A percentile compares a stretch with the other conserved stretches of the same genome.
Evolutionary conservation across 768 basidiomycete genomes (phyloP).

Genomic region (Tylopilus plumbeoviolaceoides): DNA sequence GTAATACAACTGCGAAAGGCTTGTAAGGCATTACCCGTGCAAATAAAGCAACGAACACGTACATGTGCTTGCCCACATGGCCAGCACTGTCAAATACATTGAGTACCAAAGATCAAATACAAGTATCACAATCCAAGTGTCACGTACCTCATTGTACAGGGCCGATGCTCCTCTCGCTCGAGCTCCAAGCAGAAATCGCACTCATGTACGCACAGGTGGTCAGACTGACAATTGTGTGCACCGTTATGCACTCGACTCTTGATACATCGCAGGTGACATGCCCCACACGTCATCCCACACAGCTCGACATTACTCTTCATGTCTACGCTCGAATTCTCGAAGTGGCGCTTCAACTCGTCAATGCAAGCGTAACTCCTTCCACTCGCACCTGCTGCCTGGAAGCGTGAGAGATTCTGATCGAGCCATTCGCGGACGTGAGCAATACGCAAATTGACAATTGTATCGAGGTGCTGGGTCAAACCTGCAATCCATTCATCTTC

Average conservation of each 20-base stretch:
- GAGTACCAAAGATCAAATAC: too few species aligned
- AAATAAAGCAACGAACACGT: neutral
- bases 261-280: constrained; percentile 49
- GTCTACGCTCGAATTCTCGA: constrained; percentile 42
- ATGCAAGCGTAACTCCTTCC: constrained; percentile 37
- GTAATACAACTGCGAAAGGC: too few species aligned
- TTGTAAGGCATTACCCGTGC: too few species aligned
- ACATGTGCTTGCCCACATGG: too few species aligned
- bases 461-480: constrained; percentile 37
- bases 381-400: constrained; percentile 27
- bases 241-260: constrained; percentile 42
- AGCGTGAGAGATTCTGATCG: constrained; percentile 43
- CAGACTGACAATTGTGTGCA: constrained; percentile 47
- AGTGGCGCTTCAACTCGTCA: constrained; percentile 40
- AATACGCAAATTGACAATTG: constrained; percentile 40
- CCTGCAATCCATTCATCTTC: constrained; percentile 37
- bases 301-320: constrained; percentile 44
- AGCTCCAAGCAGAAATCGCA: constrained; percentile 39
- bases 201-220: constrained; percentile 41
- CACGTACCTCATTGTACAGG: too few species aligned
- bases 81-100: too few species aligned
- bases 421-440: constrained; percentile 51
- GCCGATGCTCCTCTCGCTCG: constrained; percentile 7
- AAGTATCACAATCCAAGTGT: too few species aligned
- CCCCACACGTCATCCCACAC: constrained; percentile 45